Base-by-base conservation (phyloP, 2,329 filamentous ascomycete genomes). In the Colletotrichum musae region DNA sequence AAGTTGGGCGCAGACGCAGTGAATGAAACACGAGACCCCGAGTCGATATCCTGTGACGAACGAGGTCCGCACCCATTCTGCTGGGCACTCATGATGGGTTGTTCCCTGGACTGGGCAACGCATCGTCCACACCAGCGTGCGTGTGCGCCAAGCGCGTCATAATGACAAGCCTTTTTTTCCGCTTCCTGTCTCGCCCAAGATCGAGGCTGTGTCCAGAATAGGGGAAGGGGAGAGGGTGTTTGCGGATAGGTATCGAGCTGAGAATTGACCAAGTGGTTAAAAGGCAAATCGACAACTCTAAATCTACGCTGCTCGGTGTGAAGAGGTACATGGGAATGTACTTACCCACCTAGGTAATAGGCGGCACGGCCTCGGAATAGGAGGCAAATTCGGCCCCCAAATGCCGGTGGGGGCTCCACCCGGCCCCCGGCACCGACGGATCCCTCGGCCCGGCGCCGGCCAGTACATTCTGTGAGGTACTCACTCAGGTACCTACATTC, bases 11-110 rank as follows among this genome's bases (percentile, higher is more conserved):
- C 32, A 36, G 28, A 26, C 13, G 48, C 32, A 36, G 28, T 32
- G 5, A 32, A 32, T 69, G 66, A 69, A 69, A 69, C 66, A 66
- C 47, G 50, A 69, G 57, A 26, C 50, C 51, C 62, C 66, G 63
- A 69, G 15, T 51, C 56, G 21, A 57, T 50, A 24, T 54, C 24
- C 50, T 56, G 56, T 52, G 56, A 60, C 63, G 36, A 60, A 41
- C 56, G 16, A 51, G 43, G 50, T 26, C 62, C 66, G 56, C 50
- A 51, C 43, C 28, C 28, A 7, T 32, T 32, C 28, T 32, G 28
- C 28, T 32, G 28, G 28, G 28, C 28, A 32, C 6, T 32, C 28
- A 32, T 7, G 26, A 65, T 57, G 66, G 61, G 24, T 58, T 58
- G 13, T 56, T 60, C 56, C 66, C 51, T 57, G 61, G n/a, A 12